These are phyloP conservation scores for Saccharomyces pastorianus DNA, from an alignment of 1,139 yeast species.

Conservation along the genomic window DNA sequence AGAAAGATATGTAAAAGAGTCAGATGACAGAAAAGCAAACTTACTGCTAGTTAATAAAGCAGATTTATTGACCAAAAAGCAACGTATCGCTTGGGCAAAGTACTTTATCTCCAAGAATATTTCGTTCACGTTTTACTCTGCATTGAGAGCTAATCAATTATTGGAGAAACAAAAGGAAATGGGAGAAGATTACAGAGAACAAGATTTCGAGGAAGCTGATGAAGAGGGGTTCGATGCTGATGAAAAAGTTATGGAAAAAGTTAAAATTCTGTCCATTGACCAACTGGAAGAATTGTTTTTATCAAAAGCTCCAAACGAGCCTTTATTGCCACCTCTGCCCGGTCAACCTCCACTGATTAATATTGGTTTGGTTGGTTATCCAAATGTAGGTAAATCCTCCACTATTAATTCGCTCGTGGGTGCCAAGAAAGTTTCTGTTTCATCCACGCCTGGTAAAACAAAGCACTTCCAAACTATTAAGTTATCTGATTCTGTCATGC, in stretches of 20 bases:
- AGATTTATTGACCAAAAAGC: conserved; percentile 70
- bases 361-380: conserved; percentile 94
- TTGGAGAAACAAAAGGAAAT: conserved; percentile 50
- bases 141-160: conserved; percentile 69
- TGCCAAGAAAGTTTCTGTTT: conserved; percentile 91
- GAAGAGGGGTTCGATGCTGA: conserved; percentile 34
- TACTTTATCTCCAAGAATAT: conserved; percentile 65
- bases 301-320: conserved; percentile 64
- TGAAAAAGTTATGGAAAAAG: conserved; percentile 38
- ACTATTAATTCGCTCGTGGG: conserved; percentile 94
- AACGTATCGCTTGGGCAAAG: conserved; percentile 79
- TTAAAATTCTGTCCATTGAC: conserved; percentile 69
- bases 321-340: conserved; percentile 46
- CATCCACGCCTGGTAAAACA: conserved; percentile 97
- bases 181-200: conserved; percentile 21
- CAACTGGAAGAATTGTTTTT: conserved; percentile 78
- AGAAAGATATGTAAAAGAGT: conserved; percentile 71
- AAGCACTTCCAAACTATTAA: conserved; percentile 97
- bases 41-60: conserved; percentile 88
- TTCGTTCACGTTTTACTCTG: conserved; percentile 87
- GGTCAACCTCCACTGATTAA: conserved; percentile 57
- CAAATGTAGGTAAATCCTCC: conserved; percentile 94
- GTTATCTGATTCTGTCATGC: conserved; percentile 69
- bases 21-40: conserved; percentile 64
- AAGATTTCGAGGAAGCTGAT: conserved; percentile 29